Evolutionary conservation across 2,329 filamentous ascomycete genomes (phyloP), one percentile per base, ranked within the genome.

Genomic region (Alternaria ventricosa): DNA sequence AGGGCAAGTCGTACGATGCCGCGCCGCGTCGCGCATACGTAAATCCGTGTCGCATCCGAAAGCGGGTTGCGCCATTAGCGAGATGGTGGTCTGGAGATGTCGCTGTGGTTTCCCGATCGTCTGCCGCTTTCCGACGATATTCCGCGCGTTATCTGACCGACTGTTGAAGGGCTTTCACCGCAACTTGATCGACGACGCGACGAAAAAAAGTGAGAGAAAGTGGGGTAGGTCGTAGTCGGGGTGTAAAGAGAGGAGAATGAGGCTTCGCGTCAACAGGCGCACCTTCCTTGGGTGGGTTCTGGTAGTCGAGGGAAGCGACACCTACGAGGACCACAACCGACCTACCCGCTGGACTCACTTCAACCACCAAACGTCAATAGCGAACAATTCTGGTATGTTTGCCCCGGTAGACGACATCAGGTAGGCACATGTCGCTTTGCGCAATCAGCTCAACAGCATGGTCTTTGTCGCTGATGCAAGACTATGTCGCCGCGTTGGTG

Each of bases 71-170:
- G 47, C 46, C 33, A 53, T 64, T 63, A 57, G 56, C 33, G 50
- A 46, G 18, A 20, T 23, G 25, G 47, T 25, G 7, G 28, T 58
- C 58, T 12, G 9, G 33, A 36, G n/a, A 25, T 46, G 27, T 23
- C 20, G 28, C 27, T 51, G 49, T 43, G 9, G n/a, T 33, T 22
- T 54, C 15, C 47, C 55, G 50, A 44, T 58, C 55, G 20, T 43
- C 43, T 59, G 60, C 55, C 27, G 41, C 55, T 41, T 53, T 22
- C 60, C 47, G 20, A 54, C 43, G 18, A 54, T 49, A 23, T 28
- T 47, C 30, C 55, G 23, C 11, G 33, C 33, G 20, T 30, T 56
- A 36, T 56, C 59, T 69, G 58, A 68, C 66, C 64, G 66, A 62
- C 54, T 33, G 15, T 30, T 53, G 28, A 45, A 50, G 20, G 49